These are phyloP conservation scores for Penicillium vulpinum DNA, from an alignment of 2,329 filamentous ascomycete genomes.

Conservation along the genomic window DNA sequence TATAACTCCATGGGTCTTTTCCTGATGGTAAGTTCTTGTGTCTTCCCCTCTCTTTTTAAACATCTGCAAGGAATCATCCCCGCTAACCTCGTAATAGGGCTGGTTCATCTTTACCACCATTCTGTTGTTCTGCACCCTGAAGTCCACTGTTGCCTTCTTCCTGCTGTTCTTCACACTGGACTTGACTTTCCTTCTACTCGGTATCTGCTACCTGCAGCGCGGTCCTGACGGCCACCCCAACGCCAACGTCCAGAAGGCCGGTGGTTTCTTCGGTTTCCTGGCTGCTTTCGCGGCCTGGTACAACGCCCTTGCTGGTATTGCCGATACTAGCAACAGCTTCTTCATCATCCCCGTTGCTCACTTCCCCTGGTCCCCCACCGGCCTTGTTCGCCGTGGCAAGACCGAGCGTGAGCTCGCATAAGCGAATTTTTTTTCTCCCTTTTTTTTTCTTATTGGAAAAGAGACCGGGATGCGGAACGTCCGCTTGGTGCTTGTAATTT, in stretches of 20 bases:
- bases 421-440: constrained; percentile 8
- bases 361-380: constrained; percentile 90
- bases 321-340: constrained; percentile 73
- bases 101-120: constrained; percentile 87
- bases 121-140: constrained; percentile 70
- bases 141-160: constrained; percentile 77
- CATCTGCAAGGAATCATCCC: background rate
- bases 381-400: constrained; percentile 60
- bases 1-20: constrained; percentile 70
- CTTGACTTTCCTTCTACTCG: constrained; percentile 71
- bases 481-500: constrained; percentile 24
- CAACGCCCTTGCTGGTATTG: constrained; percentile 78
- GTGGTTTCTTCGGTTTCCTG: constrained; percentile 76
- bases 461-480: background rate
- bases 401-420: constrained; percentile 47
- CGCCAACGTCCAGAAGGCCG: constrained; percentile 62
- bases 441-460: background rate
- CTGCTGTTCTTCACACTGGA: constrained; percentile 75
- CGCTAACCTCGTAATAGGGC: constrained; percentile 42
- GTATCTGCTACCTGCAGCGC: constrained; percentile 62
- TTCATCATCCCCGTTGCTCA: constrained; percentile 89
- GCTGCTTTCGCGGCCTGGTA: constrained; percentile 85
- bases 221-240: constrained; percentile 44
- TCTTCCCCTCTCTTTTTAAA: background rate
- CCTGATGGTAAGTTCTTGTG: constrained; percentile 54